Base-by-base conservation (phyloP, 2,329 filamentous ascomycete species). In the Nothopassalora personata region DNA sequence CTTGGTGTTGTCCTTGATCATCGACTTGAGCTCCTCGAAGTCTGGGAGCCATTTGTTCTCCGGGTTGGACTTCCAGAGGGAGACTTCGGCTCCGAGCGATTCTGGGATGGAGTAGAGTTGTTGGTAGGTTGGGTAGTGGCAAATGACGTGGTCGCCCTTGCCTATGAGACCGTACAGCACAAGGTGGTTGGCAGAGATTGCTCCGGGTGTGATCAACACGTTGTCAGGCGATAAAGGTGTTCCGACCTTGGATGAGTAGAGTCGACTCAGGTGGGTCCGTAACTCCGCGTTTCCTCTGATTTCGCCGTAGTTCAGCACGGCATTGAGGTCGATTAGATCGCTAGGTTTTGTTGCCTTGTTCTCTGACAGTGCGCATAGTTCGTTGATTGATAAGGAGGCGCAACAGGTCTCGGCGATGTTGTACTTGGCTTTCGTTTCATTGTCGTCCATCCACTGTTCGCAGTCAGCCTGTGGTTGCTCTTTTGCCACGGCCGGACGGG, bases 121-220 rank as follows among this genome's bases (percentile, higher is more conserved):
- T 72, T 94, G 89, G 68, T 94, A 95, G 0, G 90, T 93, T 11
- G 91, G 91, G 70, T 91, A 90, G 59, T 94, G 88, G 68, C 89
- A 94, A 59, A 96, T 82, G 50, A 93, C 88, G 79, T 96, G 91
- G 70, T 96, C 90, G 0, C 86, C 88, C 0, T 85, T 83, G 0
- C 84, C 83, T 1, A 94, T 71, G 6, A 94, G 78, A 0, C 86
- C 80, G 72, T 92, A 92, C 7, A 94, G 81, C 2, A 86, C 76
- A n/a, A 94, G 76, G 66, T 91, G 90, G 70, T 96, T 96, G n/a
- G 90, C 91, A 5, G 84, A 81, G 53, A 95, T 95, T 13, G 90
- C 90, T 9, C 91, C 91, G 31, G 87, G 84, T 0, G 89, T 90
- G 59, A 93, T 86, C 55, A 95, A 74, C 45, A 96, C 81, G 67